Percentiles rank a stretch among this genome's conserved stretches.
Conservation (phyloP, 176 grass and related monocot species). For the Triticum aestivum region DNA sequence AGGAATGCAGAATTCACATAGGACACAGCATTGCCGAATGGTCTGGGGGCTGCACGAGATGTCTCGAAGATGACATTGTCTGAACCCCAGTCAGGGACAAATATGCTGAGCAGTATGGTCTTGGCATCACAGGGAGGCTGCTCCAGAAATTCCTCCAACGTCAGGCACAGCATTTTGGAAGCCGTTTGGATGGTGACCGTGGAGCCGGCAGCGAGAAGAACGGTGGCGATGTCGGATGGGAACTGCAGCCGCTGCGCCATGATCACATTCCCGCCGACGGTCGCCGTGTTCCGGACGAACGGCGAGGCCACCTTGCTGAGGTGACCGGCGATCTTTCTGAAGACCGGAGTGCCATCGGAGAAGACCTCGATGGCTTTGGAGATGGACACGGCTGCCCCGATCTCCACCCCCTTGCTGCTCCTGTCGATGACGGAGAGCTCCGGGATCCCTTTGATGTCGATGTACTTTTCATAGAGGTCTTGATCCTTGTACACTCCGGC, state of each 20-base stretch:
- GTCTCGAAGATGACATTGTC: constrained; percentile 68
- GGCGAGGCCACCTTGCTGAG: constrained; percentile 64
- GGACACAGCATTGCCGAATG: constrained; percentile 80
- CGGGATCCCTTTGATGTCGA: constrained; percentile 62
- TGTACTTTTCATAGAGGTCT: constrained; percentile 51
- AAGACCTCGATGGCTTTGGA: constrained; percentile 65
- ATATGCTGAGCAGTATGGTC: constrained; percentile 63
- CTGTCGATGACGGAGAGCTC: constrained; percentile 52
- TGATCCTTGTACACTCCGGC: constrained; percentile 81
- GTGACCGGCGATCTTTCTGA: constrained; percentile 67
- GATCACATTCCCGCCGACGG: constrained; percentile 74
- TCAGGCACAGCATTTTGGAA: constrained; percentile 44
- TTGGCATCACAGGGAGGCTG: constrained; percentile 60
- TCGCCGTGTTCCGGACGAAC: constrained; percentile 78
- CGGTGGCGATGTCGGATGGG: constrained; percentile 62
- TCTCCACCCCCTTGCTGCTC: constrained; percentile 51
- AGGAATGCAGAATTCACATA: constrained; percentile 86
- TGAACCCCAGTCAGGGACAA: constrained; percentile 54
- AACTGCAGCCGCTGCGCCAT: constrained; percentile 74
- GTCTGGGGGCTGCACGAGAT: constrained; percentile 65
- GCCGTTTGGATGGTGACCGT: constrained; percentile 46
- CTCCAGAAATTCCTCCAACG: constrained; percentile 72
- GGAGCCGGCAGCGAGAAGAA: constrained; percentile 61
- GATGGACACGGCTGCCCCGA: constrained; percentile 77
- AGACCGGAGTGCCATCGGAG: constrained; percentile 46